Percentiles rank a stretch among this genome's conserved stretches.
These are phyloP conservation scores for Corylus avellana DNA, from an alignment of 306 rosid species.

Conservation along the genomic window DNA sequence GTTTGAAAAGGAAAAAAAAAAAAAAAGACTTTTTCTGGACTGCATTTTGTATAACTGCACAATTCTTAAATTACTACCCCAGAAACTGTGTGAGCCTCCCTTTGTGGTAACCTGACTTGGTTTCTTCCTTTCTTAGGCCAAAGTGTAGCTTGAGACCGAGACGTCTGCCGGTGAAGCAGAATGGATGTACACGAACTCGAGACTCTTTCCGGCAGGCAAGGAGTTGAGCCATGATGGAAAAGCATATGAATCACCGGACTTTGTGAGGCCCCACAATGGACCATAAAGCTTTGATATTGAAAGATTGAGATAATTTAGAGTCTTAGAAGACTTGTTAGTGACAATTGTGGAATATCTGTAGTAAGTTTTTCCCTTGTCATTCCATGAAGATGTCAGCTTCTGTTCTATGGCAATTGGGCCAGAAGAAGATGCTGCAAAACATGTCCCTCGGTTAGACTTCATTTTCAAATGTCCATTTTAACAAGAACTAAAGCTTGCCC, in stretches of 20 bases:
- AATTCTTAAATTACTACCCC: constrained; percentile 50
- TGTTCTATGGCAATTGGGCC: constrained; percentile 63
- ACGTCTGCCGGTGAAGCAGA: constrained; percentile 74
- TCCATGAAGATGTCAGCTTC: constrained; percentile 77
- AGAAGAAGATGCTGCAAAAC: constrained; percentile 61
- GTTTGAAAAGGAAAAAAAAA: constrained; percentile 16
- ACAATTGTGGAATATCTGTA: constrained; percentile 80
- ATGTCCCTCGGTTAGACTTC: constrained; percentile 28
- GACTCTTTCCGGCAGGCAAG: constrained; percentile 75
- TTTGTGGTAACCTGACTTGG: constrained; percentile 1
- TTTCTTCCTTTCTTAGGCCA: constrained; percentile 46
- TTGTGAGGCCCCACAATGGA: constrained; percentile 89
- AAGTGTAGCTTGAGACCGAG: constrained; percentile 62
- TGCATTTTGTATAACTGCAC: constrained; percentile 73
- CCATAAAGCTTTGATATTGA: constrained; percentile 79
- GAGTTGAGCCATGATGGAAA: constrained; percentile 87
- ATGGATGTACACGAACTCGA: constrained; percentile 94
- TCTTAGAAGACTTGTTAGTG: constrained; percentile 79
- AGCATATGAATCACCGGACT: constrained; percentile 59
- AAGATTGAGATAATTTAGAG: constrained; percentile 56
- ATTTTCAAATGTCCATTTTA: constrained; percentile 8
- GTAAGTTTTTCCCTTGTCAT: constrained; percentile 63
- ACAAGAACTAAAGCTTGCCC: background rate
- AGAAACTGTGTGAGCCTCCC: constrained; percentile 36
- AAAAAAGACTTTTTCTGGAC: constrained; percentile 41